These are phyloP conservation scores for Metroxylon sagu DNA, from an alignment of 176 grass and related monocot species.

Conservation along the genomic window DNA sequence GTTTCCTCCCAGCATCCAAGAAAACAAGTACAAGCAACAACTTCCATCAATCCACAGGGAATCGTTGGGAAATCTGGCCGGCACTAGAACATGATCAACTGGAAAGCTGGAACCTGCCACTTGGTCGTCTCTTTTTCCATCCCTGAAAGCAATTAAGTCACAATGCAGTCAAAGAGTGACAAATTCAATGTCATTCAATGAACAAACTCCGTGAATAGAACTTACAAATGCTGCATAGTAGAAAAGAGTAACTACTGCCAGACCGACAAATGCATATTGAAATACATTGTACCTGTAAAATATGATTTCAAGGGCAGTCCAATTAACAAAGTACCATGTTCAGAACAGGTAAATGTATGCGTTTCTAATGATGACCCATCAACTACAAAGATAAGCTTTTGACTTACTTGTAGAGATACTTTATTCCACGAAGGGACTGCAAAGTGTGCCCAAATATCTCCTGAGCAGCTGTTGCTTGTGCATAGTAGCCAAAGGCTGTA, in stretches of 20 bases:
- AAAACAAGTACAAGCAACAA: constrained; percentile 31
- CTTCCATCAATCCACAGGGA: constrained; percentile 16
- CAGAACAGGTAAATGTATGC: no score
- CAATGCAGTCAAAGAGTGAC: constrained; percentile 5
- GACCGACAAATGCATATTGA: constrained; percentile 90
- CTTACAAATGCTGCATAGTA: constrained; percentile 89
- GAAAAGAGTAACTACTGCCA: constrained; percentile 84
- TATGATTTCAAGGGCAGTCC: background rate
- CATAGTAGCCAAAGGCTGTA: constrained; percentile 93
- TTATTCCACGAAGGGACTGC: constrained; percentile 89
- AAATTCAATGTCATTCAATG: constrained; percentile 1
- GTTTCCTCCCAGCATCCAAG: constrained; percentile 9
- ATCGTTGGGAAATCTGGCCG: background rate
- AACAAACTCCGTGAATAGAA: background rate
- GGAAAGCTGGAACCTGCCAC: constrained; percentile 74
- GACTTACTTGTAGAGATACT: constrained; percentile 96
- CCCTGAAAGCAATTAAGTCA: constrained; percentile 35
- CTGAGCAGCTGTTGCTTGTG: constrained; percentile 97
- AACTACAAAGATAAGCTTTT: background rate
- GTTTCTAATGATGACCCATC: no score
- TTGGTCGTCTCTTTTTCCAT: constrained; percentile 87
- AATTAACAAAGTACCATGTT: no score
- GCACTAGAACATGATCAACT: constrained; percentile 25
- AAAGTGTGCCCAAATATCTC: constrained; percentile 97
- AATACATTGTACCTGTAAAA: constrained; percentile 89